Evolutionary conservation across 495 filamentous ascomycete genomes (phyloP), one percentile per base, ranked within the genome.

Genomic region (Hapsidospora chrysogenum): DNA sequence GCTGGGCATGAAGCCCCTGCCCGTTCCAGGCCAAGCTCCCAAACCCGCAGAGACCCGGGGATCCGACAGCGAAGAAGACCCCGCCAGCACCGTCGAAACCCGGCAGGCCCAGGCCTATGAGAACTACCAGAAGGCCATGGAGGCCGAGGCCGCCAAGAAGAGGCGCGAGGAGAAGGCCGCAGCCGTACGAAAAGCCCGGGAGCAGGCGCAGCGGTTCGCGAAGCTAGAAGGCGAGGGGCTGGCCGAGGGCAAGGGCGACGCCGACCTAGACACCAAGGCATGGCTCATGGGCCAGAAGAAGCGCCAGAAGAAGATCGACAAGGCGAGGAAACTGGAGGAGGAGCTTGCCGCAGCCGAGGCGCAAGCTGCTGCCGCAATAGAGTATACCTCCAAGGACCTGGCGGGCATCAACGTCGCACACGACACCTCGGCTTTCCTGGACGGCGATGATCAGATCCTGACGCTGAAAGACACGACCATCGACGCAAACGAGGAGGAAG

Each of bases 381-480:
- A 77, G 44, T 86, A 96, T 52, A 84, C 83, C 8, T 70, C 80
- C 7, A 74, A 74, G 10, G 85, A 96, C 50, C 62, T 97, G 35
- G 76, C 79, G 8, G 89, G 85, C 29, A 74, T 95, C 43, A 92
- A 82, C 52, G 89, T 97, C 37, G 86, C 74, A 11, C 89, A 97
- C 53, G 80, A 84, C 47, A 47, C 83, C 23, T 68, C 63, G 2
- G 72, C 76, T 7, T 85, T 97, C 43, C 75, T 75, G 11, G 82
- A 78, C 21, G 78, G 63, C 17, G 77, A 80, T 38, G 84, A 85
- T 40, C 80, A 92, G 46, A 69, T 97, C 22, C 61, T 97, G 37
- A 93, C 85, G 0, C 65, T 97, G 10, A 94, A 92, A 42, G 89
- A 97, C 53, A 72, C 80, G 0, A 80, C 77, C 3, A 76, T 97